phyloP scores from a whole-genome alignment of 306 rosid genomes.

The Sechiopsis laciniata region DNA sequence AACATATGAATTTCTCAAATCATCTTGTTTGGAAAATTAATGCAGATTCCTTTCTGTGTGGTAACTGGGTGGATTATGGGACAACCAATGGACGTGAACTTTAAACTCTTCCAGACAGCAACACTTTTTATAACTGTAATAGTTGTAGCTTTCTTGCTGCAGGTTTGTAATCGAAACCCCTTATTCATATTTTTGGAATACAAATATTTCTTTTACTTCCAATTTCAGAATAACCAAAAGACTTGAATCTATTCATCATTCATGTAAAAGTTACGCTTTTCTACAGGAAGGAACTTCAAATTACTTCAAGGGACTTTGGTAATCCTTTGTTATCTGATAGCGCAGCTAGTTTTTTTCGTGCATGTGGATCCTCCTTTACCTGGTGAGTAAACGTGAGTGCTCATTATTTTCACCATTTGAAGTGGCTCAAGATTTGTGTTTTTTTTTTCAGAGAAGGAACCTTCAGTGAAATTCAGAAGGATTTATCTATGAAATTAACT shows the following conservation, averaged over 20 bases:
- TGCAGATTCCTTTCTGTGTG: constrained; percentile 85
- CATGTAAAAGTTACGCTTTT: neutral
- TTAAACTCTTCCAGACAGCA: constrained; percentile 76
- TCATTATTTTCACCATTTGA: neutral
- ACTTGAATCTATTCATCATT: neutral
- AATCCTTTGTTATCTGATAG: constrained; percentile 71
- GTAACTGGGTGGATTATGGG: constrained; percentile 71
- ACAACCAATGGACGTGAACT: constrained; percentile 66
- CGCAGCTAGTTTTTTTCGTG: constrained; percentile 75
- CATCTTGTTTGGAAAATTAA: neutral
- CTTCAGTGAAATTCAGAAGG: constrained; percentile 11
- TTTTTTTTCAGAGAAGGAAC: neutral
- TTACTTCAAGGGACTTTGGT: constrained; percentile 79
- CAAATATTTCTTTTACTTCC: constrained; percentile 2
- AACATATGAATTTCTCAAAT: constrained; percentile 6
- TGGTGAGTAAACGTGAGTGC: constrained; percentile 20
- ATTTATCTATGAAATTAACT: neutral
- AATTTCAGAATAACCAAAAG: neutral
- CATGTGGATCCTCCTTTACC: constrained; percentile 46
- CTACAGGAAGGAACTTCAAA: constrained; percentile 80
- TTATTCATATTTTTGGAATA: neutral
- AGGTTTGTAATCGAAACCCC: constrained; percentile 43
- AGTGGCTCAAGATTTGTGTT: neutral
- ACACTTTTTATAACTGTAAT: constrained; percentile 60
- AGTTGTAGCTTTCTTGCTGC: constrained; percentile 69